Percentiles rank a stretch among this genome's conserved stretches.
Evolutionary conservation across 345 rosid species (phyloP).

Genomic region (Hevea brasiliensis): DNA sequence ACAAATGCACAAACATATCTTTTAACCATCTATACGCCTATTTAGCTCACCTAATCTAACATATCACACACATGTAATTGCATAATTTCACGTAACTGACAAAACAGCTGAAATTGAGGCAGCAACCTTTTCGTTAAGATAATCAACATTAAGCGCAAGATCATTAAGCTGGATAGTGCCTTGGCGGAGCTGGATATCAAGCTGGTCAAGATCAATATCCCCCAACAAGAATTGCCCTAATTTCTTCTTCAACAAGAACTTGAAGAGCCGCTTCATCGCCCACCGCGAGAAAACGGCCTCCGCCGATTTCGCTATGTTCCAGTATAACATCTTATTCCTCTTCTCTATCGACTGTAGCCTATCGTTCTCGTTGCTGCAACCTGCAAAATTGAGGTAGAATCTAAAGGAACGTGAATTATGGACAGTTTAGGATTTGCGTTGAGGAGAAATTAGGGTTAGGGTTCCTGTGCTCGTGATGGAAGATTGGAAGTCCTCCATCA

Average conservation of each 20-base stretch:
- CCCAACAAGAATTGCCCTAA: slow-evolving; percentile 77
- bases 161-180: slow-evolving; percentile 81
- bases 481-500: slow-evolving; percentile 19
- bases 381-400: not conserved
- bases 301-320: slow-evolving; percentile 70
- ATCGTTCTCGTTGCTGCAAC: not conserved
- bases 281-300: slow-evolving; percentile 76
- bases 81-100: not conserved
- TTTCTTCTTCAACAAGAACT: slow-evolving; percentile 89
- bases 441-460: slow-evolving; percentile 9
- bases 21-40: too few species aligned
- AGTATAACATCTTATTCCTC: slow-evolving; percentile 41
- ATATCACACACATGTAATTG: not conserved
- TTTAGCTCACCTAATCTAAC: too few species aligned
- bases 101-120: not conserved
- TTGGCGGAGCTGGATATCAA: slow-evolving; percentile 80
- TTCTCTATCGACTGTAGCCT: not conserved
- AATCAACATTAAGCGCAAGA: slow-evolving; percentile 84
- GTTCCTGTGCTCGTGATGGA: slow-evolving; percentile 22
- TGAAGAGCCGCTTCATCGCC: slow-evolving; percentile 84
- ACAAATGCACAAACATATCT: too few species aligned
- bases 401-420: not conserved
- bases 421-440: not conserved
- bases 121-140: slow-evolving; percentile 65
- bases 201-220: slow-evolving; percentile 90